phyloP scores from a whole-genome alignment of 331 rosid genomes.

The Dryas integrifolia region DNA sequence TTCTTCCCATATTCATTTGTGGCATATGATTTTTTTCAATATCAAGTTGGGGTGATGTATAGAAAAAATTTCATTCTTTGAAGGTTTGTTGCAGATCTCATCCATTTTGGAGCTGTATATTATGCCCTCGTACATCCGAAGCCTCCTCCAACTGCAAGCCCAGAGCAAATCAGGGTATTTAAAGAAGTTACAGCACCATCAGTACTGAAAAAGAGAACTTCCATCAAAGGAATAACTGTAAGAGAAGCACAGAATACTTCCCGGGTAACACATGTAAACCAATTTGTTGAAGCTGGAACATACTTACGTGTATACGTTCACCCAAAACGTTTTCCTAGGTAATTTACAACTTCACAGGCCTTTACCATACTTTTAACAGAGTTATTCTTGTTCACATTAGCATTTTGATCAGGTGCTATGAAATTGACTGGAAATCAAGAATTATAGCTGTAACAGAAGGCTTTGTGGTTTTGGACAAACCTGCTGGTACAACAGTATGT shows the following conservation, averaged over 20 bases:
- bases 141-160: slow-evolving; percentile 89
- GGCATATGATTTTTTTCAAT: slow-evolving; percentile 11
- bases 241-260: slow-evolving; percentile 90
- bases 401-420: slow-evolving; percentile 65
- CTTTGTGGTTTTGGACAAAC: slow-evolving; percentile 87
- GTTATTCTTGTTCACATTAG: slow-evolving; percentile 29
- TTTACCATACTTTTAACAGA: slow-evolving; percentile 13
- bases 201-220: slow-evolving; percentile 56
- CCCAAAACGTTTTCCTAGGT: slow-evolving; percentile 96
- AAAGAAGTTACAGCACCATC: slow-evolving; percentile 66
- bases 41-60: slow-evolving; percentile 27
- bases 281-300: slow-evolving; percentile 73
- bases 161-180: slow-evolving; percentile 63
- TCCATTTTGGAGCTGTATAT: slow-evolving; percentile 86
- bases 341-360: slow-evolving; percentile 1
- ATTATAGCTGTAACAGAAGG: slow-evolving; percentile 69
- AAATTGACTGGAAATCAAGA: slow-evolving; percentile 90
- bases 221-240: slow-evolving; percentile 84
- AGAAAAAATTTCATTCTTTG: slow-evolving; percentile 40
- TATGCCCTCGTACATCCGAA: slow-evolving; percentile 82
- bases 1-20: slow-evolving; percentile 7
- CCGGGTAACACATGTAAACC: slow-evolving; percentile 55
- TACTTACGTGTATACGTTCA: slow-evolving; percentile 86
- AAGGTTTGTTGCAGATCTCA: slow-evolving; percentile 87
- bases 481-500: slow-evolving; percentile 93